phyloP scores from a whole-genome alignment of 78 protist species.

The slime mould (Dictyostelium discoideum) region DNA sequence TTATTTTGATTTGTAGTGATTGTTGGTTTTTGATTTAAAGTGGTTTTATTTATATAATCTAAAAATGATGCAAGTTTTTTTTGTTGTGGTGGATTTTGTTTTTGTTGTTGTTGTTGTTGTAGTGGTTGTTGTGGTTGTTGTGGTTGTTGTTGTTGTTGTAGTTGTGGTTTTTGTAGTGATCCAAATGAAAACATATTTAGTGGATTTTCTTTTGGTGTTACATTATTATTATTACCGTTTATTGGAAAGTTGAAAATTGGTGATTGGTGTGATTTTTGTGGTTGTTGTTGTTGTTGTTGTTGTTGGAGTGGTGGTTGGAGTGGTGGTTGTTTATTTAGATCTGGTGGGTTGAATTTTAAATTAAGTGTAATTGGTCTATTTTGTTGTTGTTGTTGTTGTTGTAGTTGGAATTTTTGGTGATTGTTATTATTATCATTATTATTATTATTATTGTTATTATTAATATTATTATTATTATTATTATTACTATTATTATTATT shows the following conservation, averaged over 20 bases:
- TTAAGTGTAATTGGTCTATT: not conserved
- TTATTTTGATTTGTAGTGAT: not conserved
- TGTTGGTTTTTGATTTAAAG: not conserved
- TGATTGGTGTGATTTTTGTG: not conserved
- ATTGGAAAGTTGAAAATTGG: not conserved
- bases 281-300: not conserved
- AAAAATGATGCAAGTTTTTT: not conserved
- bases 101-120: not conserved
- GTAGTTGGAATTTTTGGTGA: not conserved
- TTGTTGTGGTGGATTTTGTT: not conserved
- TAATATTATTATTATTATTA: not conserved
- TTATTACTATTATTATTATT: not conserved
- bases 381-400: not conserved
- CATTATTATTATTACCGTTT: not conserved
- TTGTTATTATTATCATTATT: not conserved
- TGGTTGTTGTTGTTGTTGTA: not conserved
- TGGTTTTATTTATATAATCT: not conserved
- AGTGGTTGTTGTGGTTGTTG: not conserved
- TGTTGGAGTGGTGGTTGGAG: not conserved
- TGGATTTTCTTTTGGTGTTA: too few relatives aligned
- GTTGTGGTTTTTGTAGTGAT: not conserved
- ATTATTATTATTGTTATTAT: not conserved
- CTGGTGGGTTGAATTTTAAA: not conserved
- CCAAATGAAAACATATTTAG: not conserved
- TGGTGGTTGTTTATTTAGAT: not conserved